These are phyloP conservation scores for Scleroderma citrinum DNA, from an alignment of 768 basidiomycete species.

Conservation along the genomic window DNA sequence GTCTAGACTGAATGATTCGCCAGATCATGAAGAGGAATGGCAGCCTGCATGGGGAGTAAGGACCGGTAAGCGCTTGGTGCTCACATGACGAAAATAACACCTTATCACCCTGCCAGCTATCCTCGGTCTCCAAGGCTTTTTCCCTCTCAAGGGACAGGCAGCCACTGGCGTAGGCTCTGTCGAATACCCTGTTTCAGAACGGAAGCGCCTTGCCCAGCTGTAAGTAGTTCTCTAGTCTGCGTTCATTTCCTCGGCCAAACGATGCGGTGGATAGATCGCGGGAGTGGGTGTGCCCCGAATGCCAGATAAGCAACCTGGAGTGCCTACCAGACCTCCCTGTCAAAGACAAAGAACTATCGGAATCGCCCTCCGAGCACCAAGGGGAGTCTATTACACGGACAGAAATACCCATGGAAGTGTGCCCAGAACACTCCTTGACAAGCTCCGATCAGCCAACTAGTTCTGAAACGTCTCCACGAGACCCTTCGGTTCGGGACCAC, in stretches of 20 bases:
- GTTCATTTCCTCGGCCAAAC: conserved; percentile 8
- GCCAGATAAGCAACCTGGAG: conserved; percentile 59
- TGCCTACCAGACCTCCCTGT: conserved; percentile 61
- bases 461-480: conserved; percentile 13
- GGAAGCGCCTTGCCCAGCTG: conserved; percentile 73
- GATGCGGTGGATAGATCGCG: conserved; percentile 50
- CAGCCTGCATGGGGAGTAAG: conserved; percentile 98
- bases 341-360: conserved; percentile 12
- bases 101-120: conserved; percentile 50
- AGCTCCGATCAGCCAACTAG: conserved; percentile 9
- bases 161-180: conserved; percentile 85
- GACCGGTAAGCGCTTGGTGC: conserved; percentile 53
- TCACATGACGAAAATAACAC: conserved; percentile 6
- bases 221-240: conserved; percentile 35
- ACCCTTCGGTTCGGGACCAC: conserved; percentile 8
- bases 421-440: not conserved
- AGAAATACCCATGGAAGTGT: not conserved
- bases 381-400: conserved; percentile 8
- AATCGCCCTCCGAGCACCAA: conserved; percentile 13
- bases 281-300: conserved; percentile 74
- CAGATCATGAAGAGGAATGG: conserved; percentile 95
- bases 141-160: conserved; percentile 81
- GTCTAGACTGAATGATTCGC: conserved; percentile 24
- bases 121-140: conserved; percentile 84
- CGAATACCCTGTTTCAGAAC: conserved; percentile 68